A percentile compares a stretch with the other conserved stretches of the same genome.
phyloP scores from a whole-genome alignment of 116 monocot species.

The Posidonia oceanica region DNA sequence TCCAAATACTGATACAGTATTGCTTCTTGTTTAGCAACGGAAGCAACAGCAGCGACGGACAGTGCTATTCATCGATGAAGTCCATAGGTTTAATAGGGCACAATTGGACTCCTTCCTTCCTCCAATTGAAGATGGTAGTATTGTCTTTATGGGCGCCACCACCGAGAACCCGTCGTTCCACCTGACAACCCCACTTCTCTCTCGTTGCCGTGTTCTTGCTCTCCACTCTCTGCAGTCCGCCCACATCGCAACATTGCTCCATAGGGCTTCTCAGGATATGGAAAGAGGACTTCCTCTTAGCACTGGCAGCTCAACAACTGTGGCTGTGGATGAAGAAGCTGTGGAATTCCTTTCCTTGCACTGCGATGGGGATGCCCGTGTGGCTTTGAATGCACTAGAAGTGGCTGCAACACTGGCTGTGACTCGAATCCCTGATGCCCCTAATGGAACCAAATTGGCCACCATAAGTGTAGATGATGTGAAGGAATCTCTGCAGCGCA shows the following conservation, averaged over 20 bases:
- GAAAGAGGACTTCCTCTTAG: slow-evolving; percentile 32
- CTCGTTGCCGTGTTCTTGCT: slow-evolving; percentile 61
- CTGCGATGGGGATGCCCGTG: slow-evolving; percentile 75
- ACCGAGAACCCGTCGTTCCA: slow-evolving; percentile 93
- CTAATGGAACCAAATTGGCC: slow-evolving; percentile 1
- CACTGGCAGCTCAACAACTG: background rate
- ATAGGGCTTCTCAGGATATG: slow-evolving; percentile 27
- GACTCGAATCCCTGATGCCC: slow-evolving; percentile 1
- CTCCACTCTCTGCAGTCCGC: slow-evolving; percentile 42
- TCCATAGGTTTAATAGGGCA: slow-evolving; percentile 58
- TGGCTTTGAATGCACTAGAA: slow-evolving; percentile 62
- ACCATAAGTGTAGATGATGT: slow-evolving; percentile 25
- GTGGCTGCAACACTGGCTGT: slow-evolving; percentile 31
- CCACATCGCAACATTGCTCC: slow-evolving; percentile 24
- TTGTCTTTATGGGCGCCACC: slow-evolving; percentile 70
- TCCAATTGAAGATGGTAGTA: slow-evolving; percentile 68
- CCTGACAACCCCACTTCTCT: slow-evolving; percentile 72
- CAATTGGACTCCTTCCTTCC: slow-evolving; percentile 80
- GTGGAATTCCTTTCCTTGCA: slow-evolving; percentile 43
- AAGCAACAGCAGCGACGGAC: slow-evolving; percentile 4
- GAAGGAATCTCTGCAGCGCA: slow-evolving; percentile 68
- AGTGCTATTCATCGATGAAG: slow-evolving; percentile 67
- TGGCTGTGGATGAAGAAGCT: slow-evolving; percentile 31
- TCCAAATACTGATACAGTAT: background rate
- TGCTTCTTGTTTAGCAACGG: slow-evolving; percentile 1